A percentile compares a stretch with the other conserved stretches of the same genome.
Conservation (phyloP, 108 stramenopile species). For the Cyclotella choctawhatcheeana region DNA sequence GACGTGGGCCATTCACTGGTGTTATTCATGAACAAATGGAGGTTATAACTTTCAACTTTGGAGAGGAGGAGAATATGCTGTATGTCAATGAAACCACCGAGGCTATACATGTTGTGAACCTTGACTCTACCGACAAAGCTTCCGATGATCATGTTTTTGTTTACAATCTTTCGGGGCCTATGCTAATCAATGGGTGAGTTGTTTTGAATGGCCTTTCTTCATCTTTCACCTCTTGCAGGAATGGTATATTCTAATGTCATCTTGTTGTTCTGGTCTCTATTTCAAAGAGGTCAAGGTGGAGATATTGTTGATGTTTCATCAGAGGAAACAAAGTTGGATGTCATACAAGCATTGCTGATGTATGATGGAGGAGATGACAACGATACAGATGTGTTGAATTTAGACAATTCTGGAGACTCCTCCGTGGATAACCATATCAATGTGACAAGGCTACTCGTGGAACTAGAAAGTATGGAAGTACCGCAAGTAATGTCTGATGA, state of each 20-base stretch:
- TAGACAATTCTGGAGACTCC: constrained; percentile 24
- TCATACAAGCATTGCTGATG: constrained; percentile 31
- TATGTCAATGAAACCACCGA: constrained; percentile 33
- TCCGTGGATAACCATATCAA: neutral
- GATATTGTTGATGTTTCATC: constrained; percentile 43
- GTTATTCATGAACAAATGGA: constrained; percentile 33
- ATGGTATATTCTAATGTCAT: no score
- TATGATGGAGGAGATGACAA: constrained; percentile 42
- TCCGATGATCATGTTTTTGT: constrained; percentile 30
- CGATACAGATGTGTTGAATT: constrained; percentile 23
- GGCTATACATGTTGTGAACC: constrained; percentile 39
- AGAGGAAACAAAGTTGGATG: constrained; percentile 27
- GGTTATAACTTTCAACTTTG: constrained; percentile 38
- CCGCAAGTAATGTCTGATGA: neutral
- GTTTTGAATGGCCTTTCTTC: no score
- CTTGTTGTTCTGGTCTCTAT: no score
- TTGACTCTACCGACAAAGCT: constrained; percentile 9
- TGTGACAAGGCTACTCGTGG: constrained; percentile 4
- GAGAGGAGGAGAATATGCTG: constrained; percentile 37
- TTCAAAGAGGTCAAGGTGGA: constrained; percentile 21
- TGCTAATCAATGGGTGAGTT: constrained; percentile 45
- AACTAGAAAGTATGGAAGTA: neutral
- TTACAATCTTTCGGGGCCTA: constrained; percentile 36
- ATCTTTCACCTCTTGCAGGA: no score
- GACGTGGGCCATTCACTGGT: constrained; percentile 23